phyloP scores from a whole-genome alignment of 2,329 filamentous ascomycete genomes.

The Talaromyces sp. region DNA sequence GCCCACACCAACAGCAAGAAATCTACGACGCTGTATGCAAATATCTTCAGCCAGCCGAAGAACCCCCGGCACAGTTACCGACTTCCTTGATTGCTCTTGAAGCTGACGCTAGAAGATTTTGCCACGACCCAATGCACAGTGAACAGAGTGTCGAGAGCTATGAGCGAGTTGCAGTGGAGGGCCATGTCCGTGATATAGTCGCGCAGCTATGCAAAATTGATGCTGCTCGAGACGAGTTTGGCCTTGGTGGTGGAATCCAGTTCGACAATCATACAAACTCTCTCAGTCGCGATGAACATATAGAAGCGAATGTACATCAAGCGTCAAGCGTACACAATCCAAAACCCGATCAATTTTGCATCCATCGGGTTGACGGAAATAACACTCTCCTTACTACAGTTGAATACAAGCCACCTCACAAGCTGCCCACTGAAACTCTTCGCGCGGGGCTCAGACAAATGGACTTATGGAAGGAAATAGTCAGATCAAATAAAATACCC shows the following conservation, averaged over 20 bases:
- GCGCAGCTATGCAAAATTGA: conserved; percentile 25
- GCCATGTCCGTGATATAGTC: conserved; percentile 27
- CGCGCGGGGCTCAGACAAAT: conserved; percentile 18
- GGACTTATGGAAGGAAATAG: conserved; percentile 22
- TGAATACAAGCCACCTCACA: conserved; percentile 25
- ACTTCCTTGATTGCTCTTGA: conserved; percentile 18
- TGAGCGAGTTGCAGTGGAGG: conserved; percentile 25
- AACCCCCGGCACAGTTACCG: conserved; percentile 14
- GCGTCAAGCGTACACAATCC: too few relatives aligned
- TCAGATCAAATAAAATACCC: conserved; percentile 17
- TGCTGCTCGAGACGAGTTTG: conserved; percentile 21
- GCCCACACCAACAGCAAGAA: conserved; percentile 14
- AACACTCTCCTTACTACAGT: not conserved
- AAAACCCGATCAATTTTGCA: too few relatives aligned
- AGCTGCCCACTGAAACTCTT: conserved; percentile 20
- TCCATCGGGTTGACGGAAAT: too few relatives aligned
- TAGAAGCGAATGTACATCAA: too few relatives aligned
- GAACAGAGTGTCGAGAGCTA: conserved; percentile 24
- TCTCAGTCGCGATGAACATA: too few relatives aligned
- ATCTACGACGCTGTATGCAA: conserved; percentile 23
- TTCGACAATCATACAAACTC: conserved; percentile 13
- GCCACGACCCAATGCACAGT: conserved; percentile 19
- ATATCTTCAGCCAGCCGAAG: conserved; percentile 19
- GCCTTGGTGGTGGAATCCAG: conserved; percentile 19
- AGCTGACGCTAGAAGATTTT: conserved; percentile 14